phyloP scores from a whole-genome alignment of 441 rosid genomes.

The Gossypium davidsonii region DNA sequence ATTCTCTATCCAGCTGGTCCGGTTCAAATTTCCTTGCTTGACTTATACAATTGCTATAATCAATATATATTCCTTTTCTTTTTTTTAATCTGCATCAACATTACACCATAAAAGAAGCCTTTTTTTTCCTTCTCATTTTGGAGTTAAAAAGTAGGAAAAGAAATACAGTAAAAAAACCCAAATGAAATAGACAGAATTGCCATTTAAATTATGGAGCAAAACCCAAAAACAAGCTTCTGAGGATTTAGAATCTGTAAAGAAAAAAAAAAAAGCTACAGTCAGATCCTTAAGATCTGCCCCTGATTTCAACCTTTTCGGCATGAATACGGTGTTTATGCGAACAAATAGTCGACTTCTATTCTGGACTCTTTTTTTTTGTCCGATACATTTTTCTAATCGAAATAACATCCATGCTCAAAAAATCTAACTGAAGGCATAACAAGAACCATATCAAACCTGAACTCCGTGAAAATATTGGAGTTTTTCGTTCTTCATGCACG shows the following conservation, averaged over 20 bases:
- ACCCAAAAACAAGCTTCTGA: neutral
- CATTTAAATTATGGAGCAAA: neutral
- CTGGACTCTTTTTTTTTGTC: slow-evolving; percentile 20
- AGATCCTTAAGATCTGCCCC: neutral
- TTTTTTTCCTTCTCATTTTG: too few relatives aligned
- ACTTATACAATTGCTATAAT: too few relatives aligned
- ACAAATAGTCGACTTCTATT: slow-evolving; percentile 13
- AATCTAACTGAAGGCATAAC: slow-evolving; percentile 11
- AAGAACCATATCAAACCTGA: slow-evolving; percentile 2
- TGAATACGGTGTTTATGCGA: neutral
- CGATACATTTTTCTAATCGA: slow-evolving; percentile 20
- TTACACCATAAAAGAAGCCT: neutral
- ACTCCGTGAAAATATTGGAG: slow-evolving; percentile 3
- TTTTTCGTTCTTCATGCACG: slow-evolving; percentile 33
- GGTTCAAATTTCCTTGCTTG: too few relatives aligned
- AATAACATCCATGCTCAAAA: slow-evolving; percentile 12
- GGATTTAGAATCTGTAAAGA: neutral
- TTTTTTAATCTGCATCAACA: too few relatives aligned
- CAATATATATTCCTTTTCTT: too few relatives aligned
- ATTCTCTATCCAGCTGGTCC: too few relatives aligned
- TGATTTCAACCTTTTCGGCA: neutral
- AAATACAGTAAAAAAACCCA: neutral
- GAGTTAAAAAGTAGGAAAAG: neutral
- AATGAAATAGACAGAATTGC: neutral
- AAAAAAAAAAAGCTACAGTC: neutral